Percentiles rank a stretch among this genome's conserved stretches.
phyloP scores from a whole-genome alignment of 176 grass and related monocot species.

The Raddia distichophylla region DNA sequence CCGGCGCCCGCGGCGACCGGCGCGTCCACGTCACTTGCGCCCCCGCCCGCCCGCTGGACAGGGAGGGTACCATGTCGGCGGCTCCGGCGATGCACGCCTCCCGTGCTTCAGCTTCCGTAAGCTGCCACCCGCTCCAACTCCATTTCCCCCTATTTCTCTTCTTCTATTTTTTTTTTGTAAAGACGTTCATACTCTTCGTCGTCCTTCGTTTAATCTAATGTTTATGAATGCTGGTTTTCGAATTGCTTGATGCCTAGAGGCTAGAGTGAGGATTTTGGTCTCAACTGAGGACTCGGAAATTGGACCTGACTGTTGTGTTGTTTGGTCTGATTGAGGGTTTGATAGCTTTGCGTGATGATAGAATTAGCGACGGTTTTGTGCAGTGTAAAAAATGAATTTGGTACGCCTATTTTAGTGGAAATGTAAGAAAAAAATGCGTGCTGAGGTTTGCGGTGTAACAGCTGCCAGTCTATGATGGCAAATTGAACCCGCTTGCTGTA shows the following conservation, averaged over 20 bases:
- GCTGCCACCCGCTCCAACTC: not conserved
- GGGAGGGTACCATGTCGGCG: conserved; percentile 39
- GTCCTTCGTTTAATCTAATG: not conserved
- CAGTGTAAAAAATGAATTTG: not conserved
- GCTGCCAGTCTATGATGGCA: not conserved
- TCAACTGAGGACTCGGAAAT: not conserved
- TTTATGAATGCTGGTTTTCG: not conserved
- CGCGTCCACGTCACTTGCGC: conserved; percentile 28
- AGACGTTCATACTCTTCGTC: not conserved
- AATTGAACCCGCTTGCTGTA: not conserved
- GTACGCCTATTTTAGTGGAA: not conserved
- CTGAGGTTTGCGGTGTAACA: not conserved
- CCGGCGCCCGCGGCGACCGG: conserved; percentile 31
- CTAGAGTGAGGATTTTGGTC: not conserved
- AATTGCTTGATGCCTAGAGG: not conserved
- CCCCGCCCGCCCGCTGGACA: conserved; percentile 15
- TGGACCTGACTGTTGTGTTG: not conserved
- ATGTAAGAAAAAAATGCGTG: not conserved
- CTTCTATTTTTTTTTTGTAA: not conserved
- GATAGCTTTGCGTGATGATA: not conserved
- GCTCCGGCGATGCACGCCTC: conserved; percentile 32
- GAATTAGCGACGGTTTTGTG: not conserved
- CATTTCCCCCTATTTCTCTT: not conserved
- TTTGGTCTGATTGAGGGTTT: not conserved
- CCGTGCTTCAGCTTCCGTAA: conserved; percentile 58